Conservation (phyloP, 2,329 filamentous ascomycete genomes). For the Metarhizium album region DNA sequence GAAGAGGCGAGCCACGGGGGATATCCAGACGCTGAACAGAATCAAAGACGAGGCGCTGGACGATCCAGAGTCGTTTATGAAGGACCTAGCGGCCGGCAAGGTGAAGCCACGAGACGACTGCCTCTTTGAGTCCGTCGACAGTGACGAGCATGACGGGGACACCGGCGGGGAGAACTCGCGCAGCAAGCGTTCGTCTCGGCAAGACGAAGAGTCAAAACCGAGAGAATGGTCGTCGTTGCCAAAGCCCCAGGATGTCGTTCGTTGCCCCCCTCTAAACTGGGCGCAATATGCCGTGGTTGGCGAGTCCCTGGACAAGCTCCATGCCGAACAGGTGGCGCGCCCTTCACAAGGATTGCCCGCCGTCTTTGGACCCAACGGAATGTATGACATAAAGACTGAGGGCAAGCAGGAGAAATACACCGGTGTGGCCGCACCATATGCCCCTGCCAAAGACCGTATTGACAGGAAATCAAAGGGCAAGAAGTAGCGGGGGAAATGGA, state of each 20-base stretch:
- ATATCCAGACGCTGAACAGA: slow-evolving; percentile 59
- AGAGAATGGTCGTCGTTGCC: slow-evolving; percentile 56
- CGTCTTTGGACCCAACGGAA: slow-evolving; percentile 29
- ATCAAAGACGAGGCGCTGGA: slow-evolving; percentile 61
- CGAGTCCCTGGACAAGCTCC: slow-evolving; percentile 65
- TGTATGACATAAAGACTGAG: slow-evolving; percentile 39
- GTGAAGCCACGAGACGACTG: slow-evolving; percentile 26
- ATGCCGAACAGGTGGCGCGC: slow-evolving; percentile 62
- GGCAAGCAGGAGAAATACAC: slow-evolving; percentile 33
- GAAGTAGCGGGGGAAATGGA: slow-evolving; percentile 12
- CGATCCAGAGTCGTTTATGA: slow-evolving; percentile 61
- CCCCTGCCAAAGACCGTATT: slow-evolving; percentile 40
- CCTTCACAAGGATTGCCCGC: slow-evolving; percentile 49
- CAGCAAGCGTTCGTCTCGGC: slow-evolving; percentile 14
- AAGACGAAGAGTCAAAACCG: slow-evolving; percentile 13
- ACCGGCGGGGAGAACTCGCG: slow-evolving; percentile 18
- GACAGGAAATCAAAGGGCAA: slow-evolving; percentile 25
- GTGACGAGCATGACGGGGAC: slow-evolving; percentile 19
- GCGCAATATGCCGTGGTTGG: slow-evolving; percentile 86
- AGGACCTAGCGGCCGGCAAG: slow-evolving; percentile 54
- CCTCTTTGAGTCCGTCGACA: slow-evolving; percentile 13
- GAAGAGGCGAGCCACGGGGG: slow-evolving; percentile 62
- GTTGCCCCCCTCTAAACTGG: slow-evolving; percentile 89
- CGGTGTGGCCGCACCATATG: slow-evolving; percentile 47
- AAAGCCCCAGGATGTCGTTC: slow-evolving; percentile 68